phyloP scores from a whole-genome alignment of 306 rosid genomes.

The Gillenia trifoliata region DNA sequence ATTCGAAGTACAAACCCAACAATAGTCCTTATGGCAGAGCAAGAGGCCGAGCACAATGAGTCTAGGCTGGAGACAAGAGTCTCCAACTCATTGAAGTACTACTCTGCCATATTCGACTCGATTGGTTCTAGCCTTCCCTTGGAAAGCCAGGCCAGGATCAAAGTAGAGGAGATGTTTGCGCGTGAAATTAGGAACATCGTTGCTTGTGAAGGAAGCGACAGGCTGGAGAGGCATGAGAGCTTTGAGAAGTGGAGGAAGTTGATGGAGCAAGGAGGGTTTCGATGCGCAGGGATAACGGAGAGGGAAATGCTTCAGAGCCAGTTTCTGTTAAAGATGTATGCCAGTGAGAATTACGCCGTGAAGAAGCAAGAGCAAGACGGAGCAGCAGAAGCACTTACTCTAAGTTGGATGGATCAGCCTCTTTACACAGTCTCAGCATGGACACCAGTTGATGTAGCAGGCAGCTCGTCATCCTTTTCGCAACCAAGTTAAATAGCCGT shows the following conservation, averaged over 20 bases:
- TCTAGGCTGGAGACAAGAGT: constrained; percentile 59
- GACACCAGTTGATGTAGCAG: constrained; percentile 59
- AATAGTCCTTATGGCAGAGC: constrained; percentile 64
- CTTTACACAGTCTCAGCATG: constrained; percentile 84
- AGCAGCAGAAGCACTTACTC: constrained; percentile 42
- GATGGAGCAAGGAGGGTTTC: constrained; percentile 76
- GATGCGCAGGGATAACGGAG: constrained; percentile 42
- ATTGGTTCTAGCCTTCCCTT: constrained; percentile 51
- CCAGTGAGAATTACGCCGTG: constrained; percentile 43
- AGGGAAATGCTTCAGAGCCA: constrained; percentile 68
- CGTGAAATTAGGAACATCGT: constrained; percentile 76
- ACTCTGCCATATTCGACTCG: constrained; percentile 73
- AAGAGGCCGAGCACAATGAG: constrained; percentile 79
- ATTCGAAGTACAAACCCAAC: constrained; percentile 81
- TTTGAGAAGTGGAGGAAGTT: constrained; percentile 76
- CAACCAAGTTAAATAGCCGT: constrained; percentile 41
- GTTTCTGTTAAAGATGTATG: constrained; percentile 74
- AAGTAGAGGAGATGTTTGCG: constrained; percentile 75
- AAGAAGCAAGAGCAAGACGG: constrained; percentile 50
- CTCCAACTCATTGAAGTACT: constrained; percentile 58
- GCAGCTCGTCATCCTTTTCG: constrained; percentile 62
- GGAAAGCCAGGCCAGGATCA: constrained; percentile 57
- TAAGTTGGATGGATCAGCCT: constrained; percentile 74
- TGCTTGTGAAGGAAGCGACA: constrained; percentile 84
- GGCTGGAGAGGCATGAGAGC: constrained; percentile 79